phyloP scores from a whole-genome alignment of 2,329 filamentous ascomycete genomes.

The Talaromyces sp. region DNA sequence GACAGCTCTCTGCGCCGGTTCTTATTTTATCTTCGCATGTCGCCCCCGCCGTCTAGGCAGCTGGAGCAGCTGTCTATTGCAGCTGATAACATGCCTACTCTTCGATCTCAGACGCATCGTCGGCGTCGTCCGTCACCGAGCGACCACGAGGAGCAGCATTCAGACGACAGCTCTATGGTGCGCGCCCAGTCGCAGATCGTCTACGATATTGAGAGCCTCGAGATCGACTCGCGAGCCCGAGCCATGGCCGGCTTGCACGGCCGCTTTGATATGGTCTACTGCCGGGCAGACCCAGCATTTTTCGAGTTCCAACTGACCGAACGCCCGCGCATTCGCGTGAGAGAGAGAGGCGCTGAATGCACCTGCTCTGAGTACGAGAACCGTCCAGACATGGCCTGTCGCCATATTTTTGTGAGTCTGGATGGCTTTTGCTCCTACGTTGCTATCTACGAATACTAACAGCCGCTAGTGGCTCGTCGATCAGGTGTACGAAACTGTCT shows the following conservation, averaged over 20 bases:
- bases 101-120: slow-evolving; percentile 22
- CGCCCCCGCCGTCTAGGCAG: slow-evolving; percentile 32
- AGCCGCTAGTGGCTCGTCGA: slow-evolving; percentile 36
- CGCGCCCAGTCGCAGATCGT: slow-evolving; percentile 28
- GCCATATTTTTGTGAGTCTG: slow-evolving; percentile 38
- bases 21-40: slow-evolving; percentile 24
- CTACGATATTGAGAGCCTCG: slow-evolving; percentile 29
- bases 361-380: slow-evolving; percentile 31
- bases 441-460: slow-evolving; percentile 5
- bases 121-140: slow-evolving; percentile 11
- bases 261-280: slow-evolving; percentile 31
- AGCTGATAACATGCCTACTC: slow-evolving; percentile 27
- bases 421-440: neutral
- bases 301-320: slow-evolving; percentile 36
- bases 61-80: slow-evolving; percentile 34
- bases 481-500: slow-evolving; percentile 32
- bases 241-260: slow-evolving; percentile 30
- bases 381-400: slow-evolving; percentile 29
- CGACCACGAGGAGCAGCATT: slow-evolving; percentile 9
- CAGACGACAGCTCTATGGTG: slow-evolving; percentile 16
- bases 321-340: slow-evolving; percentile 29
- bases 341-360: slow-evolving; percentile 25
- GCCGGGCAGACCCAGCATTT: slow-evolving; percentile 22
- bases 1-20: slow-evolving; percentile 3
- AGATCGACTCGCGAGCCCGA: slow-evolving; percentile 24